These are phyloP conservation scores for Exobasidium rhododendri DNA, from an alignment of 1,284 basidiomycete species.

Conservation along the genomic window DNA sequence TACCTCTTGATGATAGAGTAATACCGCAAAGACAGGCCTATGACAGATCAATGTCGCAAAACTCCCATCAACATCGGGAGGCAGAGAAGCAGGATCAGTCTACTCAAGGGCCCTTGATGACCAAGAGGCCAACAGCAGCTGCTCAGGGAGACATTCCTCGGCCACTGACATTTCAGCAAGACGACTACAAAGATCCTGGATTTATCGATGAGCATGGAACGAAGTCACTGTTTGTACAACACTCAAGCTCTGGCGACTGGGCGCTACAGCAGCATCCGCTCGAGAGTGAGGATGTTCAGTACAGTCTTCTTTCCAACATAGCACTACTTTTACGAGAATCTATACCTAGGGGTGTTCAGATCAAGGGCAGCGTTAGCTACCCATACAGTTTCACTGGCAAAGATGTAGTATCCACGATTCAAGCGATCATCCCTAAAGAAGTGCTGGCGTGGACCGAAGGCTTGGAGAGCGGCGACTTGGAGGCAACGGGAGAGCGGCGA, in stretches of 20 bases:
- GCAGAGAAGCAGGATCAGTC: not conserved
- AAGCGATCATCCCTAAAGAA: slow-evolving; percentile 27
- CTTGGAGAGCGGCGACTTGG: slow-evolving; percentile 10
- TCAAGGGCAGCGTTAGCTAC: slow-evolving; percentile 57
- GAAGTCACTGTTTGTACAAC: not conserved
- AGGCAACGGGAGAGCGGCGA: slow-evolving; percentile 62
- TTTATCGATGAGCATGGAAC: not conserved
- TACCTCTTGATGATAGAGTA: not conserved
- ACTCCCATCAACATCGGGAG: too few species aligned
- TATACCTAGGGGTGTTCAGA: slow-evolving; percentile 77
- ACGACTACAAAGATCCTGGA: not conserved
- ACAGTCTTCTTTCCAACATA: slow-evolving; percentile 78
- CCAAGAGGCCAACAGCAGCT: too few species aligned
- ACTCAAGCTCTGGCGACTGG: not conserved
- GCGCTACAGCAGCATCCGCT: not conserved
- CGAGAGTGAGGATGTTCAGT: slow-evolving; percentile 59
- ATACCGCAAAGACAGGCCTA: too few species aligned
- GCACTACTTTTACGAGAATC: slow-evolving; percentile 82
- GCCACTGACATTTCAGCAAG: not conserved
- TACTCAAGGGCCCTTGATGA: not conserved
- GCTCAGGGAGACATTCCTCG: not conserved
- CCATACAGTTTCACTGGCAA: slow-evolving; percentile 51
- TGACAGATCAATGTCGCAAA: too few species aligned
- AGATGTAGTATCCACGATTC: slow-evolving; percentile 44
- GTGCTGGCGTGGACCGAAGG: slow-evolving; percentile 19